Conservation (phyloP, 345 rosid genomes). For the Gynandropsis gynandra region DNA sequence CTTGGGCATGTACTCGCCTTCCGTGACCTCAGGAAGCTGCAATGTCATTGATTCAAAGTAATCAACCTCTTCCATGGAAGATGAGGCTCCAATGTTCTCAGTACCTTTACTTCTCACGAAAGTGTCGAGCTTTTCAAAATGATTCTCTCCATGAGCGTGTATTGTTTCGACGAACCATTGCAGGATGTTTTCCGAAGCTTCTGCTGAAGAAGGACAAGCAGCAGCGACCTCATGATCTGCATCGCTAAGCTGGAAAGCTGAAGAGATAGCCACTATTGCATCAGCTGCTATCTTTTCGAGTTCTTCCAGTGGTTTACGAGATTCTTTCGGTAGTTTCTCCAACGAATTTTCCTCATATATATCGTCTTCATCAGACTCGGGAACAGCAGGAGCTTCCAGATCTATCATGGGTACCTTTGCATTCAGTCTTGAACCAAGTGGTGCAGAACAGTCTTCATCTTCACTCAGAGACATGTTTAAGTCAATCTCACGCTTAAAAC, state of each 20-base stretch:
- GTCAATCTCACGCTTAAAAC: slow-evolving; percentile 41
- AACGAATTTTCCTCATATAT: slow-evolving; percentile 20
- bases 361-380: slow-evolving; percentile 28
- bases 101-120: not conserved
- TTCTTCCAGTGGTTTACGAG: slow-evolving; percentile 18
- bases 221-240: slow-evolving; percentile 20
- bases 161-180: slow-evolving; percentile 61
- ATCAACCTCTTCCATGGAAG: slow-evolving; percentile 37
- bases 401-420: slow-evolving; percentile 41
- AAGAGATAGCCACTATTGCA: slow-evolving; percentile 52
- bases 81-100: not conserved
- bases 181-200: slow-evolving; percentile 34
- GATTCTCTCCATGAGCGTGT: slow-evolving; percentile 43
- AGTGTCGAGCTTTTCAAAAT: slow-evolving; percentile 27
- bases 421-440: slow-evolving; percentile 28
- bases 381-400: slow-evolving; percentile 46
- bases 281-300: slow-evolving; percentile 42
- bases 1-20: slow-evolving; percentile 33
- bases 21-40: slow-evolving; percentile 43
- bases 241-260: slow-evolving; percentile 19
- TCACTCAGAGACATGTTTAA: slow-evolving; percentile 48
- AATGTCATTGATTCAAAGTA: slow-evolving; percentile 63
- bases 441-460: slow-evolving; percentile 30
- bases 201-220: slow-evolving; percentile 6
- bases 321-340: slow-evolving; percentile 25